These are phyloP conservation scores for Botrytis sinoallii DNA, from an alignment of 2,329 filamentous ascomycete species.

Conservation along the genomic window DNA sequence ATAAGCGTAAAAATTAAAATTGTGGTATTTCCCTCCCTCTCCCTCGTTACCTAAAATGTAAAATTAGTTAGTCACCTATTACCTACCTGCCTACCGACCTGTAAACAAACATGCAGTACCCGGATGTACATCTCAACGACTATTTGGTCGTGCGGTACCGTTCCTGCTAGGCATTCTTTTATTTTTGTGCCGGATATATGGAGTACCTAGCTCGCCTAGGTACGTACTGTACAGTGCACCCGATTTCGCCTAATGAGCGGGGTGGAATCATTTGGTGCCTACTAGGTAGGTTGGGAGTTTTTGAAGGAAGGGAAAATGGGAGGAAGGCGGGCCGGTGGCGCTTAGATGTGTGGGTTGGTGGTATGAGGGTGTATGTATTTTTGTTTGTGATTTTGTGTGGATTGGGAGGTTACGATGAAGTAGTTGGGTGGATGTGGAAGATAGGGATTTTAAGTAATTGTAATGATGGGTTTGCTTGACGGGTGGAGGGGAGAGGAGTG, in stretches of 20 bases:
- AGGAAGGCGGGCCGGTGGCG: no score
- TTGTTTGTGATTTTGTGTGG: no score
- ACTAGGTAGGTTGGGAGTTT: background rate
- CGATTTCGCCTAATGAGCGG: background rate
- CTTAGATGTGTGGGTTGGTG: background rate
- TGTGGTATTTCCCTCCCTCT: no score
- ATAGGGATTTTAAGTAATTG: background rate
- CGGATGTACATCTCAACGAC: background rate
- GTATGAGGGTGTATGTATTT: no score
- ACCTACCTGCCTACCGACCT: no score
- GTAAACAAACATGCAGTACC: background rate
- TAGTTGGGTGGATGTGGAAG: background rate
- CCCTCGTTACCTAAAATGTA: background rate
- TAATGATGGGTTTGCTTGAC: background rate
- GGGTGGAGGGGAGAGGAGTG: no score
- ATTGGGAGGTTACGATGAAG: background rate
- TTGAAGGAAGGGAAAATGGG: background rate
- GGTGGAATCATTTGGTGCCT: background rate
- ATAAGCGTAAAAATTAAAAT: background rate
- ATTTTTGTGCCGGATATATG: no score
- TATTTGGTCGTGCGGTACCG: fast-evolving
- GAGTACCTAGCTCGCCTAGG: no score
- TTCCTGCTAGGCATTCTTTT: background rate
- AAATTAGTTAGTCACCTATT: background rate
- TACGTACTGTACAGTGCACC: background rate